Percentiles rank a stretch among this genome's conserved stretches.
These are phyloP conservation scores for Saccharomycopsis javanensis DNA, from an alignment of 805 yeast genomes.

Conservation along the genomic window DNA sequence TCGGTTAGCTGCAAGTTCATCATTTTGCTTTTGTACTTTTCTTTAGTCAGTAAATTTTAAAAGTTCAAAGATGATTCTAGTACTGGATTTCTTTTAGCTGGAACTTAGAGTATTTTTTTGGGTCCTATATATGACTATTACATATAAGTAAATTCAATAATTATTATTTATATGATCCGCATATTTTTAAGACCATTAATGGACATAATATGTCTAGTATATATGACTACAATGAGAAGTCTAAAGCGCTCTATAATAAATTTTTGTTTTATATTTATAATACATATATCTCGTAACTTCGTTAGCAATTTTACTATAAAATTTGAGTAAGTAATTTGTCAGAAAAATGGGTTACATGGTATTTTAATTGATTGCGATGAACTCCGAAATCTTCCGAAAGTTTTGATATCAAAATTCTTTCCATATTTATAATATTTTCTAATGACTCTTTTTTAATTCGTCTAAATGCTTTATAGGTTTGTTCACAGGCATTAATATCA, in stretches of 20 bases:
- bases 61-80: too few relatives aligned
- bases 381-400: slow-evolving; percentile 19
- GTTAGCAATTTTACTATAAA: neutral
- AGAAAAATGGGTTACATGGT: slow-evolving; percentile 11
- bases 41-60: too few relatives aligned
- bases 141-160: too few relatives aligned
- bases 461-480: neutral
- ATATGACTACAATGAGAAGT: too few relatives aligned
- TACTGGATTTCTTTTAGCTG: too few relatives aligned
- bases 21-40: too few relatives aligned
- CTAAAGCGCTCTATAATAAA: neutral
- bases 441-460: neutral
- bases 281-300: neutral
- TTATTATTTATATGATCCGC: too few relatives aligned
- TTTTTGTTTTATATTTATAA: neutral
- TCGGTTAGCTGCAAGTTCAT: too few relatives aligned
- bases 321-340: slow-evolving; percentile 2
- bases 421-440: slow-evolving; percentile 10
- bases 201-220: too few relatives aligned
- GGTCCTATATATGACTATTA: too few relatives aligned
- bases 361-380: slow-evolving; percentile 7
- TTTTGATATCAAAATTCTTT: slow-evolving; percentile 13
- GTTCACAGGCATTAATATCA: neutral
- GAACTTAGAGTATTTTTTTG: too few relatives aligned
- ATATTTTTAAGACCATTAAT: too few relatives aligned